Base-by-base conservation (phyloP, 495 filamentous ascomycete genomes). In the Oidiodendron maius region DNA sequence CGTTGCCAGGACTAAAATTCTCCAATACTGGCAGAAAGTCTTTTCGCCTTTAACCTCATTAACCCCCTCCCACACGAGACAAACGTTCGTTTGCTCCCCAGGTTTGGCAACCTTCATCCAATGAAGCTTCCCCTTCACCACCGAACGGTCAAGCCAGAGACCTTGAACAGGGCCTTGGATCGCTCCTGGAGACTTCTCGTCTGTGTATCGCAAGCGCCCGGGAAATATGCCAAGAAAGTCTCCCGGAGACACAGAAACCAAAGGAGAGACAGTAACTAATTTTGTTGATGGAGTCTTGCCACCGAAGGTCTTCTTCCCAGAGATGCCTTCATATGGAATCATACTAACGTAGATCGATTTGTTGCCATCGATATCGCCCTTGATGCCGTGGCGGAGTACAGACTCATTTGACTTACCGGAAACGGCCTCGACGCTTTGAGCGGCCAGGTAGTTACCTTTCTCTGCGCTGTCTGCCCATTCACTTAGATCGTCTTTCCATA, bases 351-450 rank as follows among this genome's bases (percentile, higher is more conserved):
- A 44, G 18, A 44, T 26, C 6, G 21, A 44, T 26, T 44, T 44
- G n/a, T 44, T 44, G 20, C 23, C 11, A 28, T 44, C 44, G 26
- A 46, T 18, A 20, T 46, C 11, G 18, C 44, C 44, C 32, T 48
- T 48, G 34, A 48, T 39, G 20, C 46, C 46, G 18, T 48, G 36
- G 35, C 17, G 20, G 36, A 48, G 36, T 12, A 48, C 22, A 40
- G 39, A 23, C 4, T 12, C 26, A 30, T 48, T 48, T 48, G 36
- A 40, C 20, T 48, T 48, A 26, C 44, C 44, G 15, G 44, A 36
- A 36, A 32, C 26, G 20, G 44, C 26, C 15, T 12, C 17, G n/a
- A 47, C 38, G n/a, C 26, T 37, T 12, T 37, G 16, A 37, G 22
- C n/a, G 13, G 26, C 30, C 26, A 47, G 26, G 22, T 30, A 47